Conservation (phyloP, 2,329 filamentous ascomycete genomes). For the Alternaria ethzedia region DNA sequence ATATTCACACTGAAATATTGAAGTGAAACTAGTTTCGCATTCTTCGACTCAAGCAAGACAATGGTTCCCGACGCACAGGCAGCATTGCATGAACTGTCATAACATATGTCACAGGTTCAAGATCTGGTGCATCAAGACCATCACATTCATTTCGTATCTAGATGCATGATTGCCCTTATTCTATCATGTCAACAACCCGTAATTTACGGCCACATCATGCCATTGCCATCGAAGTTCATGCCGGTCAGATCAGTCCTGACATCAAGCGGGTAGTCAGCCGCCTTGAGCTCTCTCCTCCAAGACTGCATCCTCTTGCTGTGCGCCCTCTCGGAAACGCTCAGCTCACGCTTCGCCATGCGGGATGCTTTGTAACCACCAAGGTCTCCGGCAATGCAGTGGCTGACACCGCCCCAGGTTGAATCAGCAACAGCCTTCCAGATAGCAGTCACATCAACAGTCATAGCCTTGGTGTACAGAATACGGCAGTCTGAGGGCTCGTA, state of each 20-base stretch:
- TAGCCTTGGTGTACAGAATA: conserved; percentile 65
- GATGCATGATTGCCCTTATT: neutral
- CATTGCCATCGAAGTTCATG: conserved; percentile 23
- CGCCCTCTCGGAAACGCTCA: conserved; percentile 29
- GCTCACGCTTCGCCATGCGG: conserved; percentile 30
- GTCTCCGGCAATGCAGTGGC: conserved; percentile 42
- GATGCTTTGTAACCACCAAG: conserved; percentile 24
- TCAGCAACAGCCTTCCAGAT: conserved; percentile 60
- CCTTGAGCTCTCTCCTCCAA: conserved; percentile 37
- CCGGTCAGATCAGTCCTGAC: conserved; percentile 40
- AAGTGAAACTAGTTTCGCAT: neutral
- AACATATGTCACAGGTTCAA: neutral
- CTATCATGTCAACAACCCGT: neutral
- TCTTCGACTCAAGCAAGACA: neutral
- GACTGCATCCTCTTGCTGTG: conserved; percentile 35
- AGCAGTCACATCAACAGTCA: conserved; percentile 59
- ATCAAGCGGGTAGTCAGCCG: conserved; percentile 44
- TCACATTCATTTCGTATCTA: neutral
- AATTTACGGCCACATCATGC: conserved; percentile 36
- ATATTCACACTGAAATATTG: neutral
- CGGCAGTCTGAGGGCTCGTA: conserved; percentile 68
- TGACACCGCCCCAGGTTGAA: conserved; percentile 40
- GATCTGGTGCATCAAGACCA: neutral
- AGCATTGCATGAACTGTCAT: neutral
- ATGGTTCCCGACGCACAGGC: neutral